Evolutionary conservation across 73 alveolate species (phyloP).

Genomic region (Symbiodinium natans): DNA sequence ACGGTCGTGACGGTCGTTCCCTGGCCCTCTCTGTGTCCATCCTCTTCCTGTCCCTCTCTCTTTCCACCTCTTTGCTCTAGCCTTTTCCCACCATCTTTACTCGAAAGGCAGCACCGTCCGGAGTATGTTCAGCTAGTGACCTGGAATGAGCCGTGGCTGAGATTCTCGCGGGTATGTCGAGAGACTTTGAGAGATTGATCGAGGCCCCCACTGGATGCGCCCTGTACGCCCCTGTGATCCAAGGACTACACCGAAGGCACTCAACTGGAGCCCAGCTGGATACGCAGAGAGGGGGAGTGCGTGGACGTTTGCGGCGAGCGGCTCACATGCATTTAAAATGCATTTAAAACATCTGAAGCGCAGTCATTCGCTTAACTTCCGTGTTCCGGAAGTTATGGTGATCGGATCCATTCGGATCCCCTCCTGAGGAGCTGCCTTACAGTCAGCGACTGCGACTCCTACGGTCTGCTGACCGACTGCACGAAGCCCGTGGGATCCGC

Average conservation of each 20-base stretch:
- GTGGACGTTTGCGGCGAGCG: slow-evolving; percentile 78
- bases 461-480: slow-evolving; percentile 37
- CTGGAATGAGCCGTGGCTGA: slow-evolving; percentile 36
- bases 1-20: too few relatives aligned
- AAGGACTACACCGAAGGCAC: slow-evolving; percentile 89
- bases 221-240: background rate
- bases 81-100: too few relatives aligned
- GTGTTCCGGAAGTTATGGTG: too few relatives aligned
- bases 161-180: background rate
- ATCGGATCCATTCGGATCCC: too few relatives aligned
- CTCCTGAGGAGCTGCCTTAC: slow-evolving; percentile 48
- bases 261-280: slow-evolving; percentile 88
- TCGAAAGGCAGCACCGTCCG: slow-evolving; percentile 66
- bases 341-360: too few relatives aligned
- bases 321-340: background rate
- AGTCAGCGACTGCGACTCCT: slow-evolving; percentile 60
- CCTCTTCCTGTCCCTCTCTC: too few relatives aligned
- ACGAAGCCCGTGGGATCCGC: slow-evolving; percentile 64
- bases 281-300: slow-evolving; percentile 62
- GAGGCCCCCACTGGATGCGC: too few relatives aligned
- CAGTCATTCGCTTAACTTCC: too few relatives aligned
- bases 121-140: slow-evolving; percentile 49
- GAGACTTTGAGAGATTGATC: too few relatives aligned
- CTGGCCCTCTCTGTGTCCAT: too few relatives aligned
- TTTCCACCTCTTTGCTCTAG: too few relatives aligned